Conservation (phyloP, 164 flowering plant genomes). For the Vitis cinerea region DNA sequence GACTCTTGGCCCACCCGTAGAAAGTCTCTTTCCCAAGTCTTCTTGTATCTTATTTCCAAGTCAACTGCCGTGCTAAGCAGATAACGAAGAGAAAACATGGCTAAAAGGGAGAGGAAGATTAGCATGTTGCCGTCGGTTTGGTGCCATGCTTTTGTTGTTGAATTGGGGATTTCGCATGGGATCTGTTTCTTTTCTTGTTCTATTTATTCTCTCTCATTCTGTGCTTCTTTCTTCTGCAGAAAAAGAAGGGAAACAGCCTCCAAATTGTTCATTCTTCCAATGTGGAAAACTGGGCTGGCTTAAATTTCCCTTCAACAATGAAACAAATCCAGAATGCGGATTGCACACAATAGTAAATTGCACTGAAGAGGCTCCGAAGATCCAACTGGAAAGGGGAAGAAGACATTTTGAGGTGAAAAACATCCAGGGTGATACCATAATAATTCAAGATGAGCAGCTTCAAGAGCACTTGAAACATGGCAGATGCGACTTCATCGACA, state of each 20-base stretch:
- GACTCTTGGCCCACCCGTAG: too few species aligned
- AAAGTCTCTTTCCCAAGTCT: too few species aligned
- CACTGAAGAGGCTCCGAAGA: neutral
- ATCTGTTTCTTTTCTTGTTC: neutral
- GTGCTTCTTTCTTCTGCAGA: slow-evolving; percentile 2
- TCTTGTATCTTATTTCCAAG: too few species aligned
- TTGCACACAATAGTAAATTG: neutral
- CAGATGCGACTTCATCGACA: neutral
- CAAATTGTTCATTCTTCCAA: neutral
- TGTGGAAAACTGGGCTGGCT: slow-evolving; percentile 1
- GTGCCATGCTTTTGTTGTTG: neutral
- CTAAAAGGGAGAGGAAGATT: too few species aligned
- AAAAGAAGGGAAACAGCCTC: neutral
- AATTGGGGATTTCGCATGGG: neutral
- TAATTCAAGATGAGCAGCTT: slow-evolving; percentile 1
- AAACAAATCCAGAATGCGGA: slow-evolving; percentile 8
- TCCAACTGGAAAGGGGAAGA: slow-evolving; percentile 14
- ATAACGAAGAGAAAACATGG: too few species aligned
- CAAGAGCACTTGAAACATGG: neutral
- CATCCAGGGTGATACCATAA: slow-evolving; percentile 6
- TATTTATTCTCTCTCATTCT: neutral
- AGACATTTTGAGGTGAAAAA: neutral
- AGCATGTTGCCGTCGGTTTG: too few species aligned
- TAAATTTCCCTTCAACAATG: slow-evolving; percentile 9
- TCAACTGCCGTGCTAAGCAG: too few species aligned